phyloP scores from a whole-genome alignment of 495 filamentous ascomycete genomes.

The Tuber indicum region DNA sequence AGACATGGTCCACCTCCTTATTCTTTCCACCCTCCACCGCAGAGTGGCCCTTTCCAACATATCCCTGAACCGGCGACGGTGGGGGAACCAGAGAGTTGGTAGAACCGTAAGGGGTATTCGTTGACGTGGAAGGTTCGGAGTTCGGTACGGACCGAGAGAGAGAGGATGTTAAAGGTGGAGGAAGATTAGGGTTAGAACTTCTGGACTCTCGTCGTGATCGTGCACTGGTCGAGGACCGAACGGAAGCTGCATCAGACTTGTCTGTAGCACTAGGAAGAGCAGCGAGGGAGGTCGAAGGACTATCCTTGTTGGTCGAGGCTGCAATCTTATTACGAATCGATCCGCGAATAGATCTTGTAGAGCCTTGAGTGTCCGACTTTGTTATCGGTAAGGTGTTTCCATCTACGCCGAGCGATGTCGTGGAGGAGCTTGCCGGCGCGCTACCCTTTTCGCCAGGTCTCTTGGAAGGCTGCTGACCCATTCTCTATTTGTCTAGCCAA shows the following conservation, averaged over 20 bases:
- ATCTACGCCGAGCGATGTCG: conserved; percentile 33
- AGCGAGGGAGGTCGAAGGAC: conserved; percentile 66
- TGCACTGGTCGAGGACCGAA: conserved; percentile 45
- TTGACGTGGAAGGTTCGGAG: conserved; percentile 47
- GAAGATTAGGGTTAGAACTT: conserved; percentile 39
- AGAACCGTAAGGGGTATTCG: conserved; percentile 42
- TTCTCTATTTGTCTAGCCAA: conserved; percentile 45
- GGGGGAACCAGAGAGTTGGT: conserved; percentile 64
- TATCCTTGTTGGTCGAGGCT: conserved; percentile 58
- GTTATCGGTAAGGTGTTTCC: conserved; percentile 66
- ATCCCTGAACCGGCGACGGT: conserved; percentile 77
- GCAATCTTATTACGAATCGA: conserved; percentile 70
- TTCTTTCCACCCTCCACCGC: conserved; percentile 72
- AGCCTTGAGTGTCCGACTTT: conserved; percentile 92
- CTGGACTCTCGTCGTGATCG: conserved; percentile 41
- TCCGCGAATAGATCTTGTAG: conserved; percentile 72
- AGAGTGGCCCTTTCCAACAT: conserved; percentile 67
- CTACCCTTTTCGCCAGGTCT: conserved; percentile 43
- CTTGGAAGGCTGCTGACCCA: conserved; percentile 94
- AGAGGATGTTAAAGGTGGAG: conserved; percentile 38
- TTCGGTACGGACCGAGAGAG: conserved; percentile 17
- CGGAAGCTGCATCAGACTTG: conserved; percentile 66
- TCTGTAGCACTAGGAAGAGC: conserved; percentile 59
- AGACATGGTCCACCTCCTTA: conserved; percentile 91
- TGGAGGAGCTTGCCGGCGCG: conserved; percentile 42